Evolutionary conservation across 345 rosid genomes (phyloP).

Genomic region (Citrus cavaleriei): DNA sequence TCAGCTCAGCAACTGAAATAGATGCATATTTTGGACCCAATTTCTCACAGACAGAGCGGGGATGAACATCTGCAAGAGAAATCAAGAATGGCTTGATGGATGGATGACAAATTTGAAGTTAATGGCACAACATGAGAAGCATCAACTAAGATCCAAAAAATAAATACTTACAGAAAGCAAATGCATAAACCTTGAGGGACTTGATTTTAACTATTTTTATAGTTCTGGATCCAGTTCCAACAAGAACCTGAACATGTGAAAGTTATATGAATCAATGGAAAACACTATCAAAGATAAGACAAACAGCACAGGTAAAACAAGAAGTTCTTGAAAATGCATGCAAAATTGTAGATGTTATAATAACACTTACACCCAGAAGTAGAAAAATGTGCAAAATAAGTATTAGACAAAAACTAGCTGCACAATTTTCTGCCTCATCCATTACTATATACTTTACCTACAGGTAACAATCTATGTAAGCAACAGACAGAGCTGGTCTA

Average conservation of each 20-base stretch:
- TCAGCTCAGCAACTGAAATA: slow-evolving; percentile 48
- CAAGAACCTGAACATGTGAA: slow-evolving; percentile 64
- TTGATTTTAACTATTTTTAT: slow-evolving; percentile 79
- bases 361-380: not conserved
- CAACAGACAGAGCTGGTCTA: not conserved
- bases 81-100: slow-evolving; percentile 5
- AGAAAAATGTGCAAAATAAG: not conserved
- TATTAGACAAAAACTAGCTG: not conserved
- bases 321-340: not conserved
- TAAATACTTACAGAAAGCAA: slow-evolving; percentile 81
- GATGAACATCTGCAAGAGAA: slow-evolving; percentile 63
- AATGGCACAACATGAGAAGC: not conserved
- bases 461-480: not conserved
- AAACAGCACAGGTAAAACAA: not conserved
- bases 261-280: not conserved
- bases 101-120: not conserved
- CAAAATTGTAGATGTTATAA: not conserved
- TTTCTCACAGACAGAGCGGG: slow-evolving; percentile 72
- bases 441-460: not conserved
- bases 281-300: not conserved
- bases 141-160: slow-evolving; percentile 16
- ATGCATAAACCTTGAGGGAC: slow-evolving; percentile 79
- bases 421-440: not conserved
- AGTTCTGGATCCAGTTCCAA: slow-evolving; percentile 89
- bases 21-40: slow-evolving; percentile 76